These are phyloP conservation scores for Claviceps maximensis DNA, from an alignment of 2,329 filamentous ascomycete species.

Conservation along the genomic window DNA sequence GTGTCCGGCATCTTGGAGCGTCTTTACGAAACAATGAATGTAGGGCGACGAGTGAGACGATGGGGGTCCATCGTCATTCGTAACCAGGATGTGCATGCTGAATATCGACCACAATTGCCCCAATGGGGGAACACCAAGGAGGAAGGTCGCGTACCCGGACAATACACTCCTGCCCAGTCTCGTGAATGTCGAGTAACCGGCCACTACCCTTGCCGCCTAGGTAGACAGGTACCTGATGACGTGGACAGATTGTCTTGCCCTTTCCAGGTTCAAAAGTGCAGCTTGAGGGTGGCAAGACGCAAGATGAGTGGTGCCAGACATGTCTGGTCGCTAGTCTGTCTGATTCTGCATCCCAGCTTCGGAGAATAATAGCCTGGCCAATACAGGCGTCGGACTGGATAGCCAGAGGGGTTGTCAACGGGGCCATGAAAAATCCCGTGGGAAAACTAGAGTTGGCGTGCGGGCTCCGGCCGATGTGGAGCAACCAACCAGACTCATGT, in stretches of 20 bases:
- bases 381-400: too few species aligned
- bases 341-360: too few species aligned
- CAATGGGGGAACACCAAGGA: too few species aligned
- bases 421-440: too few species aligned
- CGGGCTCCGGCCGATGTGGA: too few species aligned
- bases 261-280: neutral
- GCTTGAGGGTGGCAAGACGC: neutral
- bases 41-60: constrained; percentile 69
- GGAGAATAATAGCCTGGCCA: too few species aligned
- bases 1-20: constrained; percentile 64
- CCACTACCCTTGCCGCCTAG: neutral
- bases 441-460: too few species aligned
- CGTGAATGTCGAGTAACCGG: neutral
- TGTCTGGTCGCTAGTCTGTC: neutral
- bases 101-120: neutral
- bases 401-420: too few species aligned
- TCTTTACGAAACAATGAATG: constrained; percentile 58
- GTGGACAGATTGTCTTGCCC: neutral
- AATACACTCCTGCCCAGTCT: neutral
- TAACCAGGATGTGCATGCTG: constrained; percentile 50
- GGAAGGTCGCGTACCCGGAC: too few species aligned
- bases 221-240: neutral
- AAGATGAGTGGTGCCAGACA: neutral
- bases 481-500: too few species aligned
- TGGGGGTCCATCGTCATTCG: constrained; percentile 73